These are phyloP conservation scores for Wickerhamiella shivajii DNA, from an alignment of 805 yeast species.

Conservation along the genomic window DNA sequence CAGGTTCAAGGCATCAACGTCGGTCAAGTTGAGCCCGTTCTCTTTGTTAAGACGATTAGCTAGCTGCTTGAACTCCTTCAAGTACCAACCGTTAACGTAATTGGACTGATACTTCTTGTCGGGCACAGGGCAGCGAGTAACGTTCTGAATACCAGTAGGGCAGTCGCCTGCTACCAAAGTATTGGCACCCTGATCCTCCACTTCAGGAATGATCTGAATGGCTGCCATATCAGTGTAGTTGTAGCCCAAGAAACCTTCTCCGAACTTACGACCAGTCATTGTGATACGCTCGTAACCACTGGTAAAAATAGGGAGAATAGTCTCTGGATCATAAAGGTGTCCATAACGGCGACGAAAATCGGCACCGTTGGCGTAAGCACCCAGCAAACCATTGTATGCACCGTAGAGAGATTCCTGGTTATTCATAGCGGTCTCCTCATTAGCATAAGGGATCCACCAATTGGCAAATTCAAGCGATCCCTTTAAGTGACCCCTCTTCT, in stretches of 20 bases:
- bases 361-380: slow-evolving; percentile 37
- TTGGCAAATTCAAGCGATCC: slow-evolving; percentile 37
- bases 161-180: slow-evolving; percentile 16
- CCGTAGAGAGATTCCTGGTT: slow-evolving; percentile 37
- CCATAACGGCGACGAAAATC: slow-evolving; percentile 36
- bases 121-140: slow-evolving; percentile 13
- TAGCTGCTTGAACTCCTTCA: slow-evolving; percentile 13
- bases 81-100: slow-evolving; percentile 10
- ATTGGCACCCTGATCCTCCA: slow-evolving; percentile 16
- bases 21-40: slow-evolving; percentile 27
- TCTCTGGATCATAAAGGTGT: slow-evolving; percentile 28
- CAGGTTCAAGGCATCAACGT: slow-evolving; percentile 28
- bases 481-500: slow-evolving; percentile 7
- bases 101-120: neutral
- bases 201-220: slow-evolving; percentile 15
- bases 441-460: slow-evolving; percentile 31
- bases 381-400: slow-evolving; percentile 39
- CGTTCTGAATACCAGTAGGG: neutral
- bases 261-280: slow-evolving; percentile 21
- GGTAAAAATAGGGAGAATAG: slow-evolving; percentile 36
- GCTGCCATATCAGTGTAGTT: slow-evolving; percentile 18
- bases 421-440: slow-evolving; percentile 31
- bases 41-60: slow-evolving; percentile 17
- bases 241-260: slow-evolving; percentile 20
- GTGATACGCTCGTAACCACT: slow-evolving; percentile 37